phyloP scores from a whole-genome alignment of 78 protist species.

The Chrysochromulina tobinii region DNA sequence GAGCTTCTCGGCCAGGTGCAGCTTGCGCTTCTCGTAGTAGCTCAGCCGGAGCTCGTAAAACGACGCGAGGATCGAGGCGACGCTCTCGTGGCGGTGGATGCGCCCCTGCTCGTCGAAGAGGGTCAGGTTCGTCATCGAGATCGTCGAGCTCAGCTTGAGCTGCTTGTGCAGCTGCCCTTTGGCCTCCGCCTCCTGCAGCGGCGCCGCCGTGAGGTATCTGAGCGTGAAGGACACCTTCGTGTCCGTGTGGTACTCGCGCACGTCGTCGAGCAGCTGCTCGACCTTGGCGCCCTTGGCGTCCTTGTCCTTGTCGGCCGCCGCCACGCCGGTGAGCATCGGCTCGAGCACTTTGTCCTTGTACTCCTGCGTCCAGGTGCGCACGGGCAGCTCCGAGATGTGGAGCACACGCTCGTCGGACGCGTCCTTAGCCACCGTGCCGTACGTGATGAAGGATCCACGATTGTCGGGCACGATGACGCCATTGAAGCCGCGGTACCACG shows the following conservation, averaged over 20 bases:
- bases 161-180: constrained; percentile 50
- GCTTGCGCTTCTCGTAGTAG: constrained; percentile 79
- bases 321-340: not conserved
- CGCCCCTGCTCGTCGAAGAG: constrained; percentile 81
- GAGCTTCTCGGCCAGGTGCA: not conserved
- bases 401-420: not conserved
- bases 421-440: not conserved
- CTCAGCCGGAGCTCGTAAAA: constrained; percentile 79
- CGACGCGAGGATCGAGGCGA: constrained; percentile 69
- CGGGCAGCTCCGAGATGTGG: constrained; percentile 34
- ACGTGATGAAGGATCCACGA: not conserved
- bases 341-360: constrained; percentile 75
- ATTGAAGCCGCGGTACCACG: constrained; percentile 93
- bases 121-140: constrained; percentile 79
- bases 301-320: constrained; percentile 15
- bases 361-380: constrained; percentile 39
- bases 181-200: constrained; percentile 15
- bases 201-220: not conserved
- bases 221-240: constrained; percentile 65
- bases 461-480: constrained; percentile 54
- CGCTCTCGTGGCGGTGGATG: constrained; percentile 72
- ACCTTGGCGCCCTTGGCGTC: not conserved
- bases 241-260: constrained; percentile 88
- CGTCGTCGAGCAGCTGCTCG: constrained; percentile 64
- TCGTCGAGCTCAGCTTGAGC: constrained; percentile 65